These are phyloP conservation scores for Agrocybe praecox DNA, from an alignment of 768 basidiomycete genomes.

Conservation along the genomic window DNA sequence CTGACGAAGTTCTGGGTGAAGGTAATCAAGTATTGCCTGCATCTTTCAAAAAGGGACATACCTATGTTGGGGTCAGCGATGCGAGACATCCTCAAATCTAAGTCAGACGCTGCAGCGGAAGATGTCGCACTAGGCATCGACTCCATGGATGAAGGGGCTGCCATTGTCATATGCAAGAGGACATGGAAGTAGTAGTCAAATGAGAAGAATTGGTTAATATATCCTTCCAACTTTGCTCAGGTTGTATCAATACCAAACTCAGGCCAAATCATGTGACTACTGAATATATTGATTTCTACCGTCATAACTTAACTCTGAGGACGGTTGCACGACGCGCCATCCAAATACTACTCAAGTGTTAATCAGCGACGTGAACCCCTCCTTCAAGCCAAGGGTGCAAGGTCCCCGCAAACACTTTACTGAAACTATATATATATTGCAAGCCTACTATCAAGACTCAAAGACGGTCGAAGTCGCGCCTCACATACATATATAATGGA, in stretches of 20 bases:
- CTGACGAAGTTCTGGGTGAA: conserved; percentile 60
- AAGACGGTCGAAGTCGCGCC: too few relatives aligned
- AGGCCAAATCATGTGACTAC: conserved; percentile 1
- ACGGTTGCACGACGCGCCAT: too few relatives aligned
- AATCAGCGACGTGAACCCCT: too few relatives aligned
- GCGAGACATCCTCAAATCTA: conserved; percentile 71
- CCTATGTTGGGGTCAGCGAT: conserved; percentile 79
- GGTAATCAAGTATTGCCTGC: not conserved
- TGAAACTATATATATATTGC: not conserved
- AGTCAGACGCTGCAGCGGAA: conserved; percentile 49
- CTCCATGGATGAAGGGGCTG: conserved; percentile 36
- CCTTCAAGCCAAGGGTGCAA: too few relatives aligned
- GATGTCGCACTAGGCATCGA: conserved; percentile 22
- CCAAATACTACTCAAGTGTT: too few relatives aligned
- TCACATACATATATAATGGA: conserved; percentile 46
- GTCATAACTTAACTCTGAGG: too few relatives aligned
- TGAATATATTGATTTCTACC: too few relatives aligned
- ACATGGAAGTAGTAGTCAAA: not conserved
- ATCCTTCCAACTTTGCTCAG: not conserved
- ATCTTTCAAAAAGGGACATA: conserved; percentile 23
- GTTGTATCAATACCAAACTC: not conserved
- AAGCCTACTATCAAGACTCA: too few relatives aligned
- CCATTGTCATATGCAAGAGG: conserved; percentile 28
- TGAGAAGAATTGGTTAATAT: not conserved
- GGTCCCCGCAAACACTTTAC: not conserved